Conservation (phyloP, 1,139 yeast species). For the Candida sanyaensis region DNA sequence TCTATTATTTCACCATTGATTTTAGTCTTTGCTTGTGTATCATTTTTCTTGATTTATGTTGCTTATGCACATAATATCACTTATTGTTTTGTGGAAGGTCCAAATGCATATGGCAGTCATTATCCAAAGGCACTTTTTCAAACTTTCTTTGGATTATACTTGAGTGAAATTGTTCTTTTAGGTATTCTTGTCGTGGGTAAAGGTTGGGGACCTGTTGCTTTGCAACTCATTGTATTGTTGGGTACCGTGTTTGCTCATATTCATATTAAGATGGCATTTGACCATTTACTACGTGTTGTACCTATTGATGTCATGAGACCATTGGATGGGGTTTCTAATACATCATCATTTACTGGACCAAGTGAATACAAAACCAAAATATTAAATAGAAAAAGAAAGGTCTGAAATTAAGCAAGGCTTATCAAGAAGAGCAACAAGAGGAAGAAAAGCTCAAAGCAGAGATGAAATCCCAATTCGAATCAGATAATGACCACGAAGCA, state of each 20-base stretch:
- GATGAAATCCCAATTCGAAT: constrained; percentile 24
- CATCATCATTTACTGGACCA: constrained; percentile 51
- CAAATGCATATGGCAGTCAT: constrained; percentile 80
- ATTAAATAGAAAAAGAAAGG: constrained; percentile 22
- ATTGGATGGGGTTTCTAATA: constrained; percentile 66
- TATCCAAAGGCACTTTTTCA: constrained; percentile 89
- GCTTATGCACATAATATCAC: constrained; percentile 81
- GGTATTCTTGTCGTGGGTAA: constrained; percentile 89
- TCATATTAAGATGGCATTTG: constrained; percentile 62
- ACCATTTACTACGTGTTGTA: constrained; percentile 54
- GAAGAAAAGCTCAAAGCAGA: constrained; percentile 14
- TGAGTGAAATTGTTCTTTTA: constrained; percentile 82
- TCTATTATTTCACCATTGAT: constrained; percentile 77
- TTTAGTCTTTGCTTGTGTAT: constrained; percentile 66
- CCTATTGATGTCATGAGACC: constrained; percentile 73
- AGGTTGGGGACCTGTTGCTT: constrained; percentile 91
- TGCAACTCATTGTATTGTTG: constrained; percentile 66
- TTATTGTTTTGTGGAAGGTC: constrained; percentile 60
- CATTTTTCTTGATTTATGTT: constrained; percentile 71
- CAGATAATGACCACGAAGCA: constrained; percentile 17
- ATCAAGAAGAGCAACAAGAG: constrained; percentile 19
- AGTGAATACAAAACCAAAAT: constrained; percentile 40
- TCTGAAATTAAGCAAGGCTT: constrained; percentile 15
- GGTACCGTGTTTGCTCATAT: constrained; percentile 69
- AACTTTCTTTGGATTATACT: constrained; percentile 82